Conservation (phyloP, 1,139 yeast genomes). For the Wickerhamiella infanticola region DNA sequence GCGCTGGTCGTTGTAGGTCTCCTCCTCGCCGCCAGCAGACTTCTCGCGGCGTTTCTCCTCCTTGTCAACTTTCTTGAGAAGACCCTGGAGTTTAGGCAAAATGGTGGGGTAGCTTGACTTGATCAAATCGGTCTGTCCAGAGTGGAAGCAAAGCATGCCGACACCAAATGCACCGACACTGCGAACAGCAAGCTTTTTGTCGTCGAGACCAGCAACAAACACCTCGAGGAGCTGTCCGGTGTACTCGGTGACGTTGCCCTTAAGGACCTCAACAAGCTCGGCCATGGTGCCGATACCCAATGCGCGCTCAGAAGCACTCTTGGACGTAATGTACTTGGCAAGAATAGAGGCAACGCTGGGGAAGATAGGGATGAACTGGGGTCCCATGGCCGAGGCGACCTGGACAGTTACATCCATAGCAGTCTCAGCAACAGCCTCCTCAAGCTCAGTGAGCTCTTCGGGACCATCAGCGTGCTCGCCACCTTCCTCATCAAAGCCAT, state of each 20-base stretch:
- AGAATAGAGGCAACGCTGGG: constrained; percentile 56
- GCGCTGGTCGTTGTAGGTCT: constrained; percentile 69
- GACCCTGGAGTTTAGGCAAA: constrained; percentile 60
- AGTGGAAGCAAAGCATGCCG: constrained; percentile 59
- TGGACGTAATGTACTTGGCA: constrained; percentile 42
- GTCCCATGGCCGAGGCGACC: constrained; percentile 58
- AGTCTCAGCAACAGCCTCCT: constrained; percentile 68
- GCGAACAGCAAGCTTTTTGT: constrained; percentile 75
- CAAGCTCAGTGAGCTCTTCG: constrained; percentile 52
- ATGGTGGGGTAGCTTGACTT: constrained; percentile 51
- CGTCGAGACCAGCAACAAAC: constrained; percentile 55
- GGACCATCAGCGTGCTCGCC: constrained; percentile 38
- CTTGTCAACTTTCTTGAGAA: constrained; percentile 64
- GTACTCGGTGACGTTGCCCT: constrained; percentile 44
- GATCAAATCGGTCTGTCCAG: constrained; percentile 36
- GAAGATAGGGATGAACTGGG: constrained; percentile 60
- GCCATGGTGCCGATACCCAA: constrained; percentile 82
- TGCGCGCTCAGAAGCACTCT: constrained; percentile 62
- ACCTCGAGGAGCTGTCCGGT: constrained; percentile 55
- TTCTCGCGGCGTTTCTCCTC: constrained; percentile 43
- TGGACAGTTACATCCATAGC: constrained; percentile 74
- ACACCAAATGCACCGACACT: constrained; percentile 95
- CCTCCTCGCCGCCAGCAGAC: constrained; percentile 52
- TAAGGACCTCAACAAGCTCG: constrained; percentile 69
- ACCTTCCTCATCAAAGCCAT: constrained; percentile 41